phyloP scores from a whole-genome alignment of 208 protist genomes.

The Crithidia sp. region DNA sequence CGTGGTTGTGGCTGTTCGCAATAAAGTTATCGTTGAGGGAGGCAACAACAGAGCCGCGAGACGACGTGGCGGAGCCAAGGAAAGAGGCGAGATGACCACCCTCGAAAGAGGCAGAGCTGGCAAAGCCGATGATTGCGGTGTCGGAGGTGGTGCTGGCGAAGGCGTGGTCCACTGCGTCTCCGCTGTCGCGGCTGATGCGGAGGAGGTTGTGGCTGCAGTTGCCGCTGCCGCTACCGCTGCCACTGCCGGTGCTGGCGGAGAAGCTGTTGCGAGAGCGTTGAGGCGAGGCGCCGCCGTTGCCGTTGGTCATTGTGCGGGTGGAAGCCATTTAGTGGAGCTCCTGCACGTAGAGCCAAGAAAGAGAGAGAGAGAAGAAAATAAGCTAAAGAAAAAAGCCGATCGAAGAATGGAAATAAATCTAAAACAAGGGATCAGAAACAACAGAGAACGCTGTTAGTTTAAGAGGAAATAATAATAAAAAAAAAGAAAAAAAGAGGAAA shows the following conservation, averaged over 20 bases:
- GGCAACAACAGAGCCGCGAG: neutral
- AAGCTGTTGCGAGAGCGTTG: neutral
- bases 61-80: constrained; percentile 2
- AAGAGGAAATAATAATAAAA: no score
- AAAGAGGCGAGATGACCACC: neutral
- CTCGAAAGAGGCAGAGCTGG: constrained; percentile 2
- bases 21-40: constrained; percentile 1
- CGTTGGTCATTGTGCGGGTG: neutral
- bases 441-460: no score
- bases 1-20: neutral
- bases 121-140: neutral
- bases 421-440: no score
- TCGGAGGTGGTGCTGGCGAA: neutral
- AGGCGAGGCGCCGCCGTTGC: neutral
- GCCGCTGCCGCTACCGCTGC: neutral
- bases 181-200: neutral
- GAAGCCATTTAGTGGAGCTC: neutral
- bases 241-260: neutral
- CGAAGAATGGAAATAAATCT: no score
- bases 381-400: constrained; percentile 2
- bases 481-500: neutral
- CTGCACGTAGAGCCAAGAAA: neutral
- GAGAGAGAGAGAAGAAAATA: neutral
- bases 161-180: neutral
- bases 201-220: neutral